Evolutionary conservation across 1,284 basidiomycete genomes (phyloP), one percentile per base, ranked within the genome.

Genomic region (Sanghuangporus baumii): DNA sequence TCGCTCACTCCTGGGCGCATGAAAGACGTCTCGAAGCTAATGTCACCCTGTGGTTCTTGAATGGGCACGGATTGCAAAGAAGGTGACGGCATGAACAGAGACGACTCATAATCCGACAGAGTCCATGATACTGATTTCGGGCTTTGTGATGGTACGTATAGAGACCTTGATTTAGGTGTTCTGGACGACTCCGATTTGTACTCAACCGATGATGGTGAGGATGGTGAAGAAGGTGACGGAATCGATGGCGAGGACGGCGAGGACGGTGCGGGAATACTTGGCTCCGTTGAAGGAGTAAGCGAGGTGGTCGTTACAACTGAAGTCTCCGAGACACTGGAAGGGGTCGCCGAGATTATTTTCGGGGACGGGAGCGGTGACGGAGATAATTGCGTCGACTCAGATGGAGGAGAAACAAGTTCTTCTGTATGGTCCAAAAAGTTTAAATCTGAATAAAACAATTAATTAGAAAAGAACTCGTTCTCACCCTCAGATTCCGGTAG

Each of bases 31-130:
- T 90, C 88, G 65, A 85, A 87, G 0, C 87, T 88, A 0, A 69
- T 73, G 66, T 90, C 88, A 1, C 72, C 75, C 1, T 79, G 81
- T n/a, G 16, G 43, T 56, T 89, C 86, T 1, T 79, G 81, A 34
- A 88, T 69, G 0, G 80, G 81, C 23, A 83, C 67, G 0, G 86
- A 85, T 55, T 79, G 77, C 3, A 85, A 73, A 14, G 87, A 86
- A 23, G 87, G 87, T 0, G 88, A 89, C 0, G 88, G 85, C 9
- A 76, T 76, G 23, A 91, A 74, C 16, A 87, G 73, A 0, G 86
- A 86, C 0, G 88, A 88, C 40, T 90, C 88, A 66, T 87, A 91
- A 64, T 89, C 82, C 0, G 83, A 84, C 67, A 85, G 83, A 2
- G 78, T 73, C 8, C 79, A 54, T 8, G 51, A 59, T n/a, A n/a